Percentiles rank a stretch among this genome's conserved stretches.
Conservation (phyloP, 768 basidiomycete species). For the Auricularia cornea region DNA sequence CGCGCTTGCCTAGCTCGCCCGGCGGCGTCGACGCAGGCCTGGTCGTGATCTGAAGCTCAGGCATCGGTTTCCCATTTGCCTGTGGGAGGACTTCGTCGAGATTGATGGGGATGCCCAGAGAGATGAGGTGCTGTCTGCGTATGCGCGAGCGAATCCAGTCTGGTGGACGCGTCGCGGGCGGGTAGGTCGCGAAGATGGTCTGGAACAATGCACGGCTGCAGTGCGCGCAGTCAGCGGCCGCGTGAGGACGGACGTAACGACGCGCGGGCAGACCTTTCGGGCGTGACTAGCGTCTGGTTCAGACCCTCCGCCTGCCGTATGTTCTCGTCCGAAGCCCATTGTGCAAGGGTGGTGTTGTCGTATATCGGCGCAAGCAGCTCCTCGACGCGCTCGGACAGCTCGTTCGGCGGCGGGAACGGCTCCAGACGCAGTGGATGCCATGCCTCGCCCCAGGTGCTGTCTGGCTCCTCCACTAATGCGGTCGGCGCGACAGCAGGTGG, state of each 20-base stretch:
- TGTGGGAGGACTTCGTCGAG: conserved; percentile 83
- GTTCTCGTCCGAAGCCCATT: conserved; percentile 55
- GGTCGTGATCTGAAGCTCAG: conserved; percentile 74
- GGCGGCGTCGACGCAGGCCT: conserved; percentile 78
- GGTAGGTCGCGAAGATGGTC: conserved; percentile 53
- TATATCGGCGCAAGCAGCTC: conserved; percentile 61
- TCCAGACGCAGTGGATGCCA: conserved; percentile 61
- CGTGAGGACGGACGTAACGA: conserved; percentile 3
- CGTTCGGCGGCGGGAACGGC: conserved; percentile 50
- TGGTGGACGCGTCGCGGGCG: conserved; percentile 72
- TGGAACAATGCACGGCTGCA: conserved; percentile 73
- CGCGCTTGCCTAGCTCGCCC: conserved; percentile 27
- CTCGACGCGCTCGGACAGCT: conserved; percentile 55
- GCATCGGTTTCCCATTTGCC: conserved; percentile 55
- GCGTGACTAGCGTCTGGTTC: conserved; percentile 65
- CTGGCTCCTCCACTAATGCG: conserved; percentile 24
- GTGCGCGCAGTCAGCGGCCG: conserved; percentile 1
- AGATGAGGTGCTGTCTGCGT: conserved; percentile 81
- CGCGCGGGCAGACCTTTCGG: conserved; percentile 52
- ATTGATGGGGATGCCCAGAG: conserved; percentile 90
- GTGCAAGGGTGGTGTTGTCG: conserved; percentile 41
- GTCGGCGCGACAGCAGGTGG: conserved; percentile 18
- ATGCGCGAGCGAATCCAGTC: conserved; percentile 93
- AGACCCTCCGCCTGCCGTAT: conserved; percentile 77
- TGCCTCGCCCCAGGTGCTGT: conserved; percentile 28